These are phyloP conservation scores for Crassisporium funariophilum DNA, from an alignment of 768 basidiomycete genomes.

Conservation along the genomic window DNA sequence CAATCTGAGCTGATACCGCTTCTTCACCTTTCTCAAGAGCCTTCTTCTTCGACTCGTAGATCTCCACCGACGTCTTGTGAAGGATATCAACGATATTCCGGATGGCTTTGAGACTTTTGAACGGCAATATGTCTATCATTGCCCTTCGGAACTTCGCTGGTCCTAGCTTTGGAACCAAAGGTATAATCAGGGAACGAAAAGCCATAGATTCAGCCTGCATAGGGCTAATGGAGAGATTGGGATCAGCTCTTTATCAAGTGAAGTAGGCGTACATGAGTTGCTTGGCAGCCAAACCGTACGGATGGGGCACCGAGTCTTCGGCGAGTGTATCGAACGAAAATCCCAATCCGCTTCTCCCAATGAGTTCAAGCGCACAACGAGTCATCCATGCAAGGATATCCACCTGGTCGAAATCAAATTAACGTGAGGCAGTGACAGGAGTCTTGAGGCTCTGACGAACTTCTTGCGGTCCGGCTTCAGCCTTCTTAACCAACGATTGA, in stretches of 20 bases:
- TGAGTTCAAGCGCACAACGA: constrained; percentile 38
- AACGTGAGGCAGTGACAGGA: neutral
- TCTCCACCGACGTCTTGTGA: constrained; percentile 34
- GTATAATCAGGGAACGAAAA: constrained; percentile 15
- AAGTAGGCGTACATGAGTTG: constrained; percentile 19
- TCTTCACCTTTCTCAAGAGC: constrained; percentile 36
- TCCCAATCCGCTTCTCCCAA: constrained; percentile 40
- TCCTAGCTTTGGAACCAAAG: constrained; percentile 22
- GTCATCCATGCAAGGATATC: constrained; percentile 36
- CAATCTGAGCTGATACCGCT: constrained; percentile 33
- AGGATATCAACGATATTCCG: constrained; percentile 37
- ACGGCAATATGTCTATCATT: constrained; percentile 36
- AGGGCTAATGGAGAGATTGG: neutral
- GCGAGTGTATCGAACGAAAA: constrained; percentile 35
- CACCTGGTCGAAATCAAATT: too few species aligned
- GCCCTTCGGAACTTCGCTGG: constrained; percentile 34
- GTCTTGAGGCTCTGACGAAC: constrained; percentile 1
- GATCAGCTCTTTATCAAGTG: neutral
- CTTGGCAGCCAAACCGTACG: constrained; percentile 13
- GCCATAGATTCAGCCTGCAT: neutral
- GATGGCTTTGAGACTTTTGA: constrained; percentile 27
- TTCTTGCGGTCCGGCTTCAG: constrained; percentile 10
- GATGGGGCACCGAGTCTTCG: constrained; percentile 18
- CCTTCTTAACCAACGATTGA: constrained; percentile 4
- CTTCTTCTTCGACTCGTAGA: constrained; percentile 40